These are phyloP conservation scores for Lodderomyces theae DNA, from an alignment of 1,139 yeast species.

Conservation along the genomic window DNA sequence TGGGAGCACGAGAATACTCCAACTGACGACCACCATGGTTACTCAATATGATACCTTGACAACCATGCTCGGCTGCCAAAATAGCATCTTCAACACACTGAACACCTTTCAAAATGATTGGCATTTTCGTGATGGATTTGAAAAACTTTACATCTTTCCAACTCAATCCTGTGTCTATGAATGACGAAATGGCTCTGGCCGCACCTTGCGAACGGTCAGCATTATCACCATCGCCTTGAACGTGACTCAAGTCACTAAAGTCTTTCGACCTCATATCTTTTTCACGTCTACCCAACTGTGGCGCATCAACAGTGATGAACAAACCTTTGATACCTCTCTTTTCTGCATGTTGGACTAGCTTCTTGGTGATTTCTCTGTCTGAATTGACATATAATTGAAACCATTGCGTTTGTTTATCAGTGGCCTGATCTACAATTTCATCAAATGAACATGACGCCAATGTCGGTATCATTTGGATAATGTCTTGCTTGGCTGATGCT, in stretches of 20 bases:
- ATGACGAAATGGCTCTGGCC: constrained; percentile 78
- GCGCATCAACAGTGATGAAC: constrained; percentile 91
- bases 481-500: constrained; percentile 64
- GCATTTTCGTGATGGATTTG: constrained; percentile 56
- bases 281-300: constrained; percentile 91
- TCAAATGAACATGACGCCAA: constrained; percentile 73
- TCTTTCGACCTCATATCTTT: constrained; percentile 51
- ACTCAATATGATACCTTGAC: constrained; percentile 63
- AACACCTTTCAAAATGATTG: constrained; percentile 67
- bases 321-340: constrained; percentile 72
- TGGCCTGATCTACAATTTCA: constrained; percentile 62
- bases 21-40: constrained; percentile 78
- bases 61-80: constrained; percentile 58
- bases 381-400: constrained; percentile 83
- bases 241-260: constrained; percentile 43
- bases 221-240: constrained; percentile 57
- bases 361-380: constrained; percentile 49
- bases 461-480: constrained; percentile 80
- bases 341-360: constrained; percentile 70
- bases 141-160: constrained; percentile 69
- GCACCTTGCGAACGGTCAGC: constrained; percentile 79
- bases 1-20: constrained; percentile 65
- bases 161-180: constrained; percentile 75
- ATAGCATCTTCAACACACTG: constrained; percentile 70
- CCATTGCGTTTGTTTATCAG: constrained; percentile 69